Evolutionary conservation across 306 rosid species (phyloP).

Genomic region (Vachellia pachyceras): DNA sequence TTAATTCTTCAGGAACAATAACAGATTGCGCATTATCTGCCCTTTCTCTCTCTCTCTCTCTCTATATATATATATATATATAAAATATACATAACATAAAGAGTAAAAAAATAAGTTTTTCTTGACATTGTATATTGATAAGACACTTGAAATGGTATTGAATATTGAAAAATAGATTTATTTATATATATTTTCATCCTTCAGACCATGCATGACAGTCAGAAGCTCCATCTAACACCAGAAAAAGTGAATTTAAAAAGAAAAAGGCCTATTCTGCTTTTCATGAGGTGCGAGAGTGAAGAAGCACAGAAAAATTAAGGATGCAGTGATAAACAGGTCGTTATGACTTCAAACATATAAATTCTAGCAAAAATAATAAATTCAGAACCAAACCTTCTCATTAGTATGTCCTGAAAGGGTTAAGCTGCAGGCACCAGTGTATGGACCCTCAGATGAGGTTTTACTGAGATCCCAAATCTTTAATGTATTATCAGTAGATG

Average conservation of each 20-base stretch:
- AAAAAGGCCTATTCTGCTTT: too few species aligned
- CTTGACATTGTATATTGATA: background rate
- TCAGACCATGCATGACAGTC: constrained; percentile 14
- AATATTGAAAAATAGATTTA: background rate
- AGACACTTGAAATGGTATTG: background rate
- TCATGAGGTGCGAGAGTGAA: too few species aligned
- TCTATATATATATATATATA: too few species aligned
- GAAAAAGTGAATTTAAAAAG: constrained; percentile 3
- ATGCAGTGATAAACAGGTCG: constrained; percentile 2
- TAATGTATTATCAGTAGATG: constrained; percentile 91
- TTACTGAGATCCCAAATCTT: constrained; percentile 94
- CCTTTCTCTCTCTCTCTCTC: background rate
- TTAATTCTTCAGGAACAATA: background rate
- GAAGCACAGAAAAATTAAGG: background rate
- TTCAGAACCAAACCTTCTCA: constrained; percentile 69
- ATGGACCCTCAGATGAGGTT: constrained; percentile 59
- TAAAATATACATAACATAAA: background rate
- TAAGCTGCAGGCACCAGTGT: constrained; percentile 75
- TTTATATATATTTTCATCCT: background rate
- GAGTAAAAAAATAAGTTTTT: background rate
- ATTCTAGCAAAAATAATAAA: constrained; percentile 23
- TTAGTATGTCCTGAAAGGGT: constrained; percentile 87
- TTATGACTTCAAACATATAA: constrained; percentile 4
- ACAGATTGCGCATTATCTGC: background rate
- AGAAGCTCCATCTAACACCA: constrained; percentile 26